phyloP scores from a whole-genome alignment of 2,329 filamentous ascomycete species.

The Botrytis galanthina region DNA sequence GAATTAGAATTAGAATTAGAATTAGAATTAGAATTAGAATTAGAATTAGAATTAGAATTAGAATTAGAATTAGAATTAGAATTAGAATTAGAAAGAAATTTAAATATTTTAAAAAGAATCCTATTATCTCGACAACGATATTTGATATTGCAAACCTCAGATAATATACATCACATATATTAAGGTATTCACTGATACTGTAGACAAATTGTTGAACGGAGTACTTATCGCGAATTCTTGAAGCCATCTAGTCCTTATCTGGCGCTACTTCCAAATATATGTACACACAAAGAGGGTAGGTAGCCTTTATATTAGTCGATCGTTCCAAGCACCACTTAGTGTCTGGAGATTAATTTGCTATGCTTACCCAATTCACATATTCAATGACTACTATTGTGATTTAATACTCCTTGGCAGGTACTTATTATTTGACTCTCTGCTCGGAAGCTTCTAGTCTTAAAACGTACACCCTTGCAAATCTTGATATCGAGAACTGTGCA shows the following conservation, averaged over 20 bases:
- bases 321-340: not conserved
- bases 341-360: not conserved
- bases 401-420: not conserved
- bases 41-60: too few relatives aligned
- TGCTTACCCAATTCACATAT: not conserved
- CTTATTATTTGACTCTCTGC: not conserved
- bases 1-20: too few relatives aligned
- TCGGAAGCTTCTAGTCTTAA: not conserved
- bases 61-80: too few relatives aligned
- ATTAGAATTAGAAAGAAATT: too few relatives aligned
- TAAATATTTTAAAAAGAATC: too few relatives aligned
- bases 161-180: not conserved
- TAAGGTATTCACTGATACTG: not conserved
- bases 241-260: not conserved
- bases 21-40: too few relatives aligned
- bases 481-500: not conserved
- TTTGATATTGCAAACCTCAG: not conserved
- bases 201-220: not conserved
- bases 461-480: not conserved
- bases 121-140: not conserved
- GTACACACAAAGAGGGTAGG: not conserved
- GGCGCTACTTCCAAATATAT: too few relatives aligned
- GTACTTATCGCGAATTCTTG: not conserved
- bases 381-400: not conserved
- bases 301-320: not conserved